Percentiles rank a stretch among this genome's conserved stretches.
These are phyloP conservation scores for Postia placenta DNA, from an alignment of 768 basidiomycete species.

Conservation along the genomic window DNA sequence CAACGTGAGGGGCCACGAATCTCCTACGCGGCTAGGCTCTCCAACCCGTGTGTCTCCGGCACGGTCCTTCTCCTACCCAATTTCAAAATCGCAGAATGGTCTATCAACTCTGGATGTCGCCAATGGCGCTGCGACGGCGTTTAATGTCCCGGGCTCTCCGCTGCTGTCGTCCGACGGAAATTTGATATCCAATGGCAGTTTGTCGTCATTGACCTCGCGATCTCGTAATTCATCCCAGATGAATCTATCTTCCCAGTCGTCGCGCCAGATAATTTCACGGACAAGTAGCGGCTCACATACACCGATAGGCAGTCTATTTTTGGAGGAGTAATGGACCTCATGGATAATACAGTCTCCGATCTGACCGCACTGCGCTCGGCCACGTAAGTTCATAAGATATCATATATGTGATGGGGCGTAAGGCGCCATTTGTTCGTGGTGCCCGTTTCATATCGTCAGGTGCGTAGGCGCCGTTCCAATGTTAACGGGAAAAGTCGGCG, in stretches of 20 bases:
- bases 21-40: conserved; percentile 12
- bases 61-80: conserved; percentile 20
- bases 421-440: no score
- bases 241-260: conserved; percentile 48
- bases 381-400: no score
- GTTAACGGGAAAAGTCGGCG: background rate
- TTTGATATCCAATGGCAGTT: conserved; percentile 25
- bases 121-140: conserved; percentile 18
- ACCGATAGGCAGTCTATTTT: conserved; percentile 3
- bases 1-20: conserved; percentile 10
- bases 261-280: conserved; percentile 39
- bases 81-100: conserved; percentile 10
- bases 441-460: no score
- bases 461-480: background rate
- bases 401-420: no score
- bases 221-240: conserved; percentile 66
- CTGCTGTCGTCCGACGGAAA: conserved; percentile 20
- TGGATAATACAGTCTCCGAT: no score
- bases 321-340: conserved; percentile 1
- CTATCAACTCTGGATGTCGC: conserved; percentile 7
- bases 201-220: conserved; percentile 42
- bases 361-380: background rate
- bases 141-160: conserved; percentile 21
- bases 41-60: conserved; percentile 21
- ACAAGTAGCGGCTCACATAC: conserved; percentile 21